Conservation (phyloP, 2,329 filamentous ascomycete genomes). For the Didymella sp. region DNA sequence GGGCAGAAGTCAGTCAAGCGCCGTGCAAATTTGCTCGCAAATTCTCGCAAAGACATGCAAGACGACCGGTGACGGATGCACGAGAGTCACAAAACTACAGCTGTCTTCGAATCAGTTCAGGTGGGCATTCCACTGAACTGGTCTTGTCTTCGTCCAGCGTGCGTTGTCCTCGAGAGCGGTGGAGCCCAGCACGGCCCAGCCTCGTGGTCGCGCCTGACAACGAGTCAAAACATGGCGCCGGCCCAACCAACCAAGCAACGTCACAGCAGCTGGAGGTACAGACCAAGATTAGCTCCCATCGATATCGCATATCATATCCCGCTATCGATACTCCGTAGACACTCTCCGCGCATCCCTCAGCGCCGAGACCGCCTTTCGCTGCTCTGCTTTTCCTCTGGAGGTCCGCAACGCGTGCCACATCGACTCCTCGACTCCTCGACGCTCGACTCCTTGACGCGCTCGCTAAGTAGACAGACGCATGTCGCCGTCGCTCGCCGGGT, state of each 20-base stretch:
- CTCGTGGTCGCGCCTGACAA: not conserved
- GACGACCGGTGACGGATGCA: not conserved
- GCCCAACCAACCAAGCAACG: slow-evolving; percentile 4
- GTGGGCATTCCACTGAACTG: not conserved
- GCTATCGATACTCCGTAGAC: slow-evolving; percentile 15
- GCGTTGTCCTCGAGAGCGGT: not conserved
- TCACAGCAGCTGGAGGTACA: slow-evolving; percentile 12
- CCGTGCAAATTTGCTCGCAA: not conserved
- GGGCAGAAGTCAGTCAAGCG: not conserved
- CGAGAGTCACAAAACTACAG: not conserved
- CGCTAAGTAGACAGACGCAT: slow-evolving; percentile 18
- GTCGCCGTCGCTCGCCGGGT: slow-evolving; percentile 20
- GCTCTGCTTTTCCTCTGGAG: not conserved
- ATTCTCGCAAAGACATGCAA: not conserved
- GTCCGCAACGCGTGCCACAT: slow-evolving; percentile 4
- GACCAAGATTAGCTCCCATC: slow-evolving; percentile 3
- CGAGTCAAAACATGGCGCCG: slow-evolving; percentile 2
- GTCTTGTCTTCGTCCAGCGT: not conserved
- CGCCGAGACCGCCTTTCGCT: slow-evolving; percentile 4
- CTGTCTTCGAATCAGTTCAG: not conserved
- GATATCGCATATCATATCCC: slow-evolving; percentile 9
- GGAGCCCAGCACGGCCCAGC: not conserved
- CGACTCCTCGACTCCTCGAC: slow-evolving; percentile 1
- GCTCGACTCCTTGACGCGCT: slow-evolving; percentile 8
- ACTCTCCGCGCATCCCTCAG: not conserved